Evolutionary conservation across 345 rosid species (phyloP).

Genomic region (Gossypium thurberi): DNA sequence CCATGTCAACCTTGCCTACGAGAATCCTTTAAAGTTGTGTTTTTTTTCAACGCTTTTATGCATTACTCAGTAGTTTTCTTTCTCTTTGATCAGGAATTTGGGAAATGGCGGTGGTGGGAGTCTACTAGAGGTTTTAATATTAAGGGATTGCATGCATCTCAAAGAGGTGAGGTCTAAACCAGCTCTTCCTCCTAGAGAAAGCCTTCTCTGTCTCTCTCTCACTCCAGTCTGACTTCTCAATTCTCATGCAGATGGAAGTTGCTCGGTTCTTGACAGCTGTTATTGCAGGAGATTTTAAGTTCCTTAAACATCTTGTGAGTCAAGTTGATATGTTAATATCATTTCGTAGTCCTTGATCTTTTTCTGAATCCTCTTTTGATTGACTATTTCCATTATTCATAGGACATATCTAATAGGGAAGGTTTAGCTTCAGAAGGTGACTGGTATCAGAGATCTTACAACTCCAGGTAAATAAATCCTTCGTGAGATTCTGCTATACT

Average conservation of each 20-base stretch:
- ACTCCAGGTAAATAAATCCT: slow-evolving; percentile 37
- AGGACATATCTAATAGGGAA: slow-evolving; percentile 80
- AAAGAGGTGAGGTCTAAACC: slow-evolving; percentile 45
- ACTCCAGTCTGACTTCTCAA: neutral
- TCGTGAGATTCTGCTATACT: neutral
- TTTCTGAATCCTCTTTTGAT: slow-evolving; percentile 10
- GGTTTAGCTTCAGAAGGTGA: slow-evolving; percentile 58
- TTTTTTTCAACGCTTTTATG: neutral
- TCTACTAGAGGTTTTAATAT: slow-evolving; percentile 59
- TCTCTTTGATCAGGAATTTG: slow-evolving; percentile 44
- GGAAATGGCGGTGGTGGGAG: slow-evolving; percentile 44
- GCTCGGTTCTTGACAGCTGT: slow-evolving; percentile 52
- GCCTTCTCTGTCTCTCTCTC: neutral
- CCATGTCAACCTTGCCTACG: neutral
- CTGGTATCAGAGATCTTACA: slow-evolving; percentile 46
- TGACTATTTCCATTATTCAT: slow-evolving; percentile 7
- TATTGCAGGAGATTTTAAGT: slow-evolving; percentile 63
- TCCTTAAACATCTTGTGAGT: slow-evolving; percentile 60
- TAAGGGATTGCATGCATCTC: slow-evolving; percentile 71
- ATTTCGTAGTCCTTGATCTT: neutral
- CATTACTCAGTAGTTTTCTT: neutral
- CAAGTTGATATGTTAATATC: slow-evolving; percentile 15
- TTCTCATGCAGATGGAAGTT: slow-evolving; percentile 51
- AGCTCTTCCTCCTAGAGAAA: neutral
- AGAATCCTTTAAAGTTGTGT: neutral